Evolutionary conservation across 257 asterid species (phyloP).

Genomic region (Craterostigma plantagineum): DNA sequence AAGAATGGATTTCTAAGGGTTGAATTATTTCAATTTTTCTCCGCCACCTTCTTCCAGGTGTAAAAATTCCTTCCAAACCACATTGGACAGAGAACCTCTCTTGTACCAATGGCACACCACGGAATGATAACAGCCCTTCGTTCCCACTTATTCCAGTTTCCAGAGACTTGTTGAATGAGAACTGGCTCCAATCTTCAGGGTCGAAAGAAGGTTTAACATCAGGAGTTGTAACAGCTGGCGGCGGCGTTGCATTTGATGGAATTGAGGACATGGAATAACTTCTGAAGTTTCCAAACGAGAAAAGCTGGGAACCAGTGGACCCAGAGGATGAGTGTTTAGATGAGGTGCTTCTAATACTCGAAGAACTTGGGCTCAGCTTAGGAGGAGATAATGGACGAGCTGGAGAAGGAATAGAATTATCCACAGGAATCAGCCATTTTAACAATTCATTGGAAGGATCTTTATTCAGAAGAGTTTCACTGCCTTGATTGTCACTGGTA

Average conservation of each 20-base stretch:
- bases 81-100: constrained; percentile 90
- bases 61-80: constrained; percentile 92
- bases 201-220: constrained; percentile 33
- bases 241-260: constrained; percentile 48
- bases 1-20: constrained; percentile 67
- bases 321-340: constrained; percentile 37
- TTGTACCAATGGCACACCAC: constrained; percentile 84
- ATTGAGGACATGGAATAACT: constrained; percentile 96
- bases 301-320: constrained; percentile 75
- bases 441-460: constrained; percentile 73
- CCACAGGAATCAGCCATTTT: constrained; percentile 93
- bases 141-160: constrained; percentile 36
- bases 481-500: constrained; percentile 24
- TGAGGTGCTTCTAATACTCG: constrained; percentile 59
- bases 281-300: constrained; percentile 79
- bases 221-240: constrained; percentile 36
- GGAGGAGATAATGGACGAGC: constrained; percentile 62
- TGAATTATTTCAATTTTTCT: constrained; percentile 83
- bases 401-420: constrained; percentile 61
- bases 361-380: constrained; percentile 30
- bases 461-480: constrained; percentile 18
- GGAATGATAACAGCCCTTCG: constrained; percentile 70
- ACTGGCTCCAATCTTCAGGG: constrained; percentile 64
- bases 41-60: constrained; percentile 96
- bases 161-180: constrained; percentile 43